Evolutionary conservation across 495 filamentous ascomycete genomes (phyloP), one percentile per base, ranked within the genome.

Genomic region (Cercophora scortea): DNA sequence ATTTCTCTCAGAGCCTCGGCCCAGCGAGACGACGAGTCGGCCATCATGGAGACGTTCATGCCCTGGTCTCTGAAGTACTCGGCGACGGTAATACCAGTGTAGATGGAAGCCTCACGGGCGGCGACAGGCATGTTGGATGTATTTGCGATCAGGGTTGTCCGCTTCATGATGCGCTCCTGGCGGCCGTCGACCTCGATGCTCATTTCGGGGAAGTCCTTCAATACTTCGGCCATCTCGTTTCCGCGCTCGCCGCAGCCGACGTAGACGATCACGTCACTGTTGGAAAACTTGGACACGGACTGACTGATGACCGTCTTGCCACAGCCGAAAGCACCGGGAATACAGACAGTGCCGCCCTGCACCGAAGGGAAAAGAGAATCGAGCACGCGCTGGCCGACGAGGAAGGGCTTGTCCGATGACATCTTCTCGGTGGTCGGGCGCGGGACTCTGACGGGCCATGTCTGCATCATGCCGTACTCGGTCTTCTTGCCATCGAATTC

Each of bases 51-150:
- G 15, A 97, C 92, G 68, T 92, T 80, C 75, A 96, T 95, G 57
- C 93, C 93, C 74, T 96, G 91, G 63, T 99, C 93, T 69, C 93
- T 86, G 81, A 96, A 96, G 67, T 99, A 98, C 70, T 98, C 92
- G 42, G 94, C 90, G 8, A 97, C 86, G 2, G 93, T 97, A 59
- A 97, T 97, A 67, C 94, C 93, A 35, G 93, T 99, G 73, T 97
- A 99, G 65, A 99, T 99, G 43, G 93, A 99, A 53, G 93, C 93
- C 70, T 99, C 93, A 74, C 93, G 90, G 47, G 93, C 93, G 52
- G 93, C 93, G 64, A 99, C 93, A 56, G 93, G 93, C 93, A 99
- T 99, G 77, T 99, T 99, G 53, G 93, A 99, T 32, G 93, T 99
- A 70, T 99, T 99, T 64, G 93, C 93, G 67, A 99, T 96, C 49